Percentiles rank a stretch among this genome's conserved stretches.
phyloP scores from a whole-genome alignment of 2,329 filamentous ascomycete genomes.

The Ceratocystis smalleyi region DNA sequence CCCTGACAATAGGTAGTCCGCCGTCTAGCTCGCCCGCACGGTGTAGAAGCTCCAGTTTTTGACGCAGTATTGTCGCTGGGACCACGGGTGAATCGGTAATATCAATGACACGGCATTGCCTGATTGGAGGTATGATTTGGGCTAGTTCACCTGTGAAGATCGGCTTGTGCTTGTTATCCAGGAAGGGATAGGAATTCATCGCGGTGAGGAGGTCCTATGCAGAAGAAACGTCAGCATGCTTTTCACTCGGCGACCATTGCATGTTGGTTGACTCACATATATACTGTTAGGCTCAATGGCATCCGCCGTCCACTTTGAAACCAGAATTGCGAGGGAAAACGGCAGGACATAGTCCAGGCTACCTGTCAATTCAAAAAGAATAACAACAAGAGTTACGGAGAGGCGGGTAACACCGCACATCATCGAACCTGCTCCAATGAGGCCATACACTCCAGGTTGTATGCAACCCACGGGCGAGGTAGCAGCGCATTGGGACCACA shows the following conservation, averaged over 20 bases:
- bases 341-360: conserved; percentile 90
- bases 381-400: conserved; percentile 85
- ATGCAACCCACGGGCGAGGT: conserved; percentile 67
- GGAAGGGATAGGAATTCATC: conserved; percentile 93
- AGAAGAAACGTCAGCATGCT: conserved; percentile 6
- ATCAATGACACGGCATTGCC: conserved; percentile 69
- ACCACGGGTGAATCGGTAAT: conserved; percentile 72
- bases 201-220: conserved; percentile 71
- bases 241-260: not conserved
- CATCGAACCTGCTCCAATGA: conserved; percentile 86
- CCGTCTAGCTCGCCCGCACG: conserved; percentile 80
- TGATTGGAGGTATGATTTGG: conserved; percentile 66
- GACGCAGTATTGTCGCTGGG: conserved; percentile 56
- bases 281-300: conserved; percentile 89
- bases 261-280: conserved; percentile 42
- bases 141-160: conserved; percentile 77
- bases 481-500: conserved; percentile 62
- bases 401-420: conserved; percentile 96
- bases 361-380: conserved; percentile 88
- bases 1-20: conserved; percentile 69
- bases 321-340: conserved; percentile 79
- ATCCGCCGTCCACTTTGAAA: conserved; percentile 97
- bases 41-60: conserved; percentile 69
- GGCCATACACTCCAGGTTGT: conserved; percentile 88
- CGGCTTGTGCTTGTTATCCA: conserved; percentile 91